phyloP scores from a whole-genome alignment of 2,329 filamentous ascomycete species.

The Geosmithia putterillii region DNA sequence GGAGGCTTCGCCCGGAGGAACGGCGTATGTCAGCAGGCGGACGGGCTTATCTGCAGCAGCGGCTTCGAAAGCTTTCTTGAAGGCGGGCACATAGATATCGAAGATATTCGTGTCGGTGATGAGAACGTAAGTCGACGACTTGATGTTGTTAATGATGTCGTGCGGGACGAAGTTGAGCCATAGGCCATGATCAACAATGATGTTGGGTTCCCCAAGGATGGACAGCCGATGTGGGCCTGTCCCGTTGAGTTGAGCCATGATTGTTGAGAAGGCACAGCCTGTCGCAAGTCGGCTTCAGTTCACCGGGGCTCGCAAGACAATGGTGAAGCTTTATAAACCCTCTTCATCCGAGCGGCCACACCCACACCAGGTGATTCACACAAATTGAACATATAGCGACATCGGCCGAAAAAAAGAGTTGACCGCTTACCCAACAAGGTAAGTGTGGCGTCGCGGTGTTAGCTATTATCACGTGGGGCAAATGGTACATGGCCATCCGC shows the following conservation, averaged over 20 bases:
- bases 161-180: constrained; percentile 72
- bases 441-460: neutral
- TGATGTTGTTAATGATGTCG: constrained; percentile 66
- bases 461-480: neutral
- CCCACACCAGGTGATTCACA: neutral
- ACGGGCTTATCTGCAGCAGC: constrained; percentile 21
- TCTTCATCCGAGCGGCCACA: neutral
- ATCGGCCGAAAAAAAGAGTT: neutral
- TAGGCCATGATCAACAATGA: constrained; percentile 82
- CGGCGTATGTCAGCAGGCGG: constrained; percentile 73
- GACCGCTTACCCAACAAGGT: neutral
- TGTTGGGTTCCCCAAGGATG: constrained; percentile 81
- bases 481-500: neutral
- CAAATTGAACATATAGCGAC: neutral
- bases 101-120: constrained; percentile 93
- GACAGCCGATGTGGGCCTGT: constrained; percentile 47
- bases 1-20: constrained; percentile 84
- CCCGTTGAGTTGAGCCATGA: neutral
- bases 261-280: neutral
- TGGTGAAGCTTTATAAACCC: neutral
- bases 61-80: constrained; percentile 35
- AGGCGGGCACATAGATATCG: constrained; percentile 67
- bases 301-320: neutral
- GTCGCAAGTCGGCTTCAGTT: neutral
- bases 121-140: constrained; percentile 86